phyloP scores from a whole-genome alignment of 495 filamentous ascomycete genomes.

The Polyplosphaeria fusca region DNA sequence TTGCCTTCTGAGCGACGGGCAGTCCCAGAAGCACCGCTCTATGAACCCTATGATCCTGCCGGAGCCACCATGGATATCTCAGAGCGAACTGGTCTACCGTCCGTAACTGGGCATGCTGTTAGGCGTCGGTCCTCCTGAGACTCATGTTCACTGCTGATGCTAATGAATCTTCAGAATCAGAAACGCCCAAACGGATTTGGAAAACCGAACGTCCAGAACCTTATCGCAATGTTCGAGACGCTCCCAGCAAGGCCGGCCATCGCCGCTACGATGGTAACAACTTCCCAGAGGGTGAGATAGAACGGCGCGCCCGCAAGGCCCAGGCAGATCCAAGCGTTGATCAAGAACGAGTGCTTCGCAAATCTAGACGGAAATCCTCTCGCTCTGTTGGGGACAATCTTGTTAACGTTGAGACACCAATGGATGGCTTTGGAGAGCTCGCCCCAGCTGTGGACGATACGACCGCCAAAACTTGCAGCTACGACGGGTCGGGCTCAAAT shows the following conservation, averaged over 20 bases:
- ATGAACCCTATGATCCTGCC: too few relatives aligned
- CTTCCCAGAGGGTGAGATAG: too few relatives aligned
- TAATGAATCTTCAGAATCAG: background rate
- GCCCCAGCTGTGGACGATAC: background rate
- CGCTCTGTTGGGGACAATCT: too few relatives aligned
- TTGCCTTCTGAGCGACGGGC: background rate
- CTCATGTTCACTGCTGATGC: conserved; percentile 11
- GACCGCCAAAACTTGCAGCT: conserved; percentile 1
- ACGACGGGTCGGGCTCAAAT: conserved; percentile 14
- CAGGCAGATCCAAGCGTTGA: too few relatives aligned
- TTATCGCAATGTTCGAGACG: conserved; percentile 16
- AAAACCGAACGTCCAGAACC: background rate
- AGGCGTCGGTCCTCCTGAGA: conserved; percentile 3
- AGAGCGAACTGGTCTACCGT: too few relatives aligned
- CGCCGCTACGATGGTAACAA: background rate
- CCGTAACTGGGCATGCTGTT: too few relatives aligned
- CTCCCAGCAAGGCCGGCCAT: background rate
- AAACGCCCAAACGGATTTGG: background rate
- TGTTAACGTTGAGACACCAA: too few relatives aligned
- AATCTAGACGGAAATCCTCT: too few relatives aligned
- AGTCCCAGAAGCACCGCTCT: background rate
- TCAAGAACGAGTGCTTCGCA: too few relatives aligned
- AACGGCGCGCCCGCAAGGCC: too few relatives aligned
- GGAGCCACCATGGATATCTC: too few relatives aligned
- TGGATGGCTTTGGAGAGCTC: conserved; percentile 16